A percentile compares a stretch with the other conserved stretches of the same genome.
These are phyloP conservation scores for Dactylonectria macrodidyma DNA, from an alignment of 2,329 filamentous ascomycete species.

Conservation along the genomic window DNA sequence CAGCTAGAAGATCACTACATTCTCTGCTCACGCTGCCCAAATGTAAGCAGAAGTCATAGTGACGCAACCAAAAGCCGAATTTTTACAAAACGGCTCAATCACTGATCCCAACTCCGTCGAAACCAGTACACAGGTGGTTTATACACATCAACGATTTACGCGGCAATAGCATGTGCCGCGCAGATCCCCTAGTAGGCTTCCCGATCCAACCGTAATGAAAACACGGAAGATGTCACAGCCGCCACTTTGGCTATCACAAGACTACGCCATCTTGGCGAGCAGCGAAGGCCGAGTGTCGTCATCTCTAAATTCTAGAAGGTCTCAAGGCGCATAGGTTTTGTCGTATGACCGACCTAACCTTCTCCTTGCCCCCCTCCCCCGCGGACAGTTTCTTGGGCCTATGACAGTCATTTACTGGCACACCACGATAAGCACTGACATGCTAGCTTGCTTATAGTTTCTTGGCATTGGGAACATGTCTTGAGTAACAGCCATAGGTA, in stretches of 20 bases:
- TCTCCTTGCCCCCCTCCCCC: not conserved
- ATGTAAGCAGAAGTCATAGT: slow-evolving; percentile 81
- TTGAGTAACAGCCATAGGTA: slow-evolving; percentile 69
- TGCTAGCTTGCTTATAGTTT: slow-evolving; percentile 75
- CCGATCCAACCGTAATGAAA: slow-evolving; percentile 78
- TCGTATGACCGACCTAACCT: not conserved
- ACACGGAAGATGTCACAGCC: slow-evolving; percentile 75
- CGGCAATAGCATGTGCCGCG: slow-evolving; percentile 71
- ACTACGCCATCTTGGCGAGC: slow-evolving; percentile 77
- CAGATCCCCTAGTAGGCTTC: slow-evolving; percentile 75
- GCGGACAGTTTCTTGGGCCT: slow-evolving; percentile 48
- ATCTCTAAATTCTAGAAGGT: slow-evolving; percentile 79
- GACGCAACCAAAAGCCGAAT: slow-evolving; percentile 78
- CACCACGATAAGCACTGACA: slow-evolving; percentile 74
- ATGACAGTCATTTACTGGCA: slow-evolving; percentile 82
- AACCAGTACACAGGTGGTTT: slow-evolving; percentile 64
- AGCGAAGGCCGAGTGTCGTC: slow-evolving; percentile 68
- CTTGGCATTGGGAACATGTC: slow-evolving; percentile 74
- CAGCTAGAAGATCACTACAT: not conserved
- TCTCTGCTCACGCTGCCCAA: slow-evolving; percentile 67
- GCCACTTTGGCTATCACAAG: slow-evolving; percentile 77
- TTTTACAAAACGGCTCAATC: slow-evolving; percentile 46
- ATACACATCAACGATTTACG: slow-evolving; percentile 82
- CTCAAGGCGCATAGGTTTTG: slow-evolving; percentile 78
- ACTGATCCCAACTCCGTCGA: not conserved